Percentiles rank a stretch among this genome's conserved stretches.
Evolutionary conservation across 768 basidiomycete genomes (phyloP).

Genomic region (Boletus edulis): DNA sequence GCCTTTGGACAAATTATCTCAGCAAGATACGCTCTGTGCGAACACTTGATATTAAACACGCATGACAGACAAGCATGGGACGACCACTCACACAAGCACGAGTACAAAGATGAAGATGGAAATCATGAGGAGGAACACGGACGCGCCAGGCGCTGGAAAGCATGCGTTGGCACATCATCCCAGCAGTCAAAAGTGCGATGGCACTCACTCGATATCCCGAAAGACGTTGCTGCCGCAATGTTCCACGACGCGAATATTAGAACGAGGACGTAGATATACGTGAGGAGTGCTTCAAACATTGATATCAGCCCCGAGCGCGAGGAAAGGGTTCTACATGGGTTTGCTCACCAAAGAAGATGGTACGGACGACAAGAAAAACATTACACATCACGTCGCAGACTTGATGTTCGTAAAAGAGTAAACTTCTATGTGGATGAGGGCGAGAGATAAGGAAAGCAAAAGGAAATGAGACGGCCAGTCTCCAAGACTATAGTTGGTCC

Average conservation of each 20-base stretch:
- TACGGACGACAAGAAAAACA: slow-evolving; percentile 55
- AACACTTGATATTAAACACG: not conserved
- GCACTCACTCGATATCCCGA: slow-evolving; percentile 37
- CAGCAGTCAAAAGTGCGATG: not conserved
- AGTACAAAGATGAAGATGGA: slow-evolving; percentile 36
- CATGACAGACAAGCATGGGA: not conserved
- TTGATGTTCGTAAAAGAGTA: slow-evolving; percentile 14
- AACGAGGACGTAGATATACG: slow-evolving; percentile 49
- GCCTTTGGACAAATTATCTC: slow-evolving; percentile 36
- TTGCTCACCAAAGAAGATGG: slow-evolving; percentile 54
- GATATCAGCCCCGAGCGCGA: slow-evolving; percentile 1
- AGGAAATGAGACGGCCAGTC: slow-evolving; percentile 6
- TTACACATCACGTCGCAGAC: slow-evolving; percentile 38
- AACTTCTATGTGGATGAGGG: not conserved
- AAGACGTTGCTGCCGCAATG: slow-evolving; percentile 37
- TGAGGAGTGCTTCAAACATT: slow-evolving; percentile 35
- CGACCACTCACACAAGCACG: slow-evolving; percentile 29
- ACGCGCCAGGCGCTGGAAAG: slow-evolving; percentile 43
- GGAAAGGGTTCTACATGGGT: not conserved
- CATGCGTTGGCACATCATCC: not conserved
- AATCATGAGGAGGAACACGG: slow-evolving; percentile 49
- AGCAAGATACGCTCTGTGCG: slow-evolving; percentile 31
- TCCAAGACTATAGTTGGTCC: slow-evolving; percentile 14
- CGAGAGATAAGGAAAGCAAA: not conserved
- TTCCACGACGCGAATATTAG: slow-evolving; percentile 62